Conservation (phyloP, 192 early-diverging fungal species). For the Phycomyces blakesleeanus region DNA sequence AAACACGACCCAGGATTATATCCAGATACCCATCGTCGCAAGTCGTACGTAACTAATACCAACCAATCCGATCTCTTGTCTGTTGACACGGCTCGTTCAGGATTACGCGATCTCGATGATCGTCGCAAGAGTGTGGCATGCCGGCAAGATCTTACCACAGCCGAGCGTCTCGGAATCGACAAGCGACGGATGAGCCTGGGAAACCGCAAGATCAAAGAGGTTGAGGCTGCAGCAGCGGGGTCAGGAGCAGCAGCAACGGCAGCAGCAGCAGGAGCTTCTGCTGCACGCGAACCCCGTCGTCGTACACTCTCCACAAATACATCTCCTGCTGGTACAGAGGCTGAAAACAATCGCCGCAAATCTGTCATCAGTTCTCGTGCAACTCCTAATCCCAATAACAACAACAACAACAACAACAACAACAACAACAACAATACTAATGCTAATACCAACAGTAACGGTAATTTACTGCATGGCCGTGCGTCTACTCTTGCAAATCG, state of each 20-base stretch:
- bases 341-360: not conserved
- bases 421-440: no score
- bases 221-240: no score
- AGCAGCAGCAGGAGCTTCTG: no score
- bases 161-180: not conserved
- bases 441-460: not conserved
- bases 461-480: no score
- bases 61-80: no score
- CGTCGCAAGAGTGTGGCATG: not conserved
- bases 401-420: no score
- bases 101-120: not conserved
- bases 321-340: not conserved
- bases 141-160: not conserved
- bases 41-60: no score
- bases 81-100: not conserved
- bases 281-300: constrained; percentile 3
- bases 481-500: not conserved
- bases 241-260: no score
- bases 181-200: constrained; percentile 10
- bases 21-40: no score
- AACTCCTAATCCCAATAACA: not conserved
- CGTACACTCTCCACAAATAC: constrained; percentile 16
- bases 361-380: not conserved
- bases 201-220: not conserved
- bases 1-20: no score